Evolutionary conservation across 139 green algal genomes (phyloP).

Genomic region (Tetradesmus lagerheimii): DNA sequence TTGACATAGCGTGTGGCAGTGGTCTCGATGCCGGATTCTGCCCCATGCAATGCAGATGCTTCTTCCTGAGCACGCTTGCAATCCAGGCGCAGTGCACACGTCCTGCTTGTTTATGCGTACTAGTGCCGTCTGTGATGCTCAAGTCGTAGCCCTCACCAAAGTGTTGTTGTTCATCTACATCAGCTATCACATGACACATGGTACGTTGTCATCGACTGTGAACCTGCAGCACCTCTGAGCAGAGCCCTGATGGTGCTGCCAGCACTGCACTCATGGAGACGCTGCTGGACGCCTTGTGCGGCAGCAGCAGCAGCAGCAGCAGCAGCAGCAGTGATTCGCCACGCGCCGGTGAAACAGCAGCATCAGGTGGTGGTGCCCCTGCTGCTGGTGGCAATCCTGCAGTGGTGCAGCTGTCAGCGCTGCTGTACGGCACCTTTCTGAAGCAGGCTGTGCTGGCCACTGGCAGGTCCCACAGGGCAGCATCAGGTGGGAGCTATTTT

Average conservation of each 20-base stretch:
- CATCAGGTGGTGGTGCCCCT: neutral
- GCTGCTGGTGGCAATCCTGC: neutral
- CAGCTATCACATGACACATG: too few species aligned
- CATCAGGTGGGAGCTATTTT: neutral
- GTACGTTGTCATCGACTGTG: neutral
- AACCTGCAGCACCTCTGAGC: conserved; percentile 1
- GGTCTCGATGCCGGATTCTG: too few species aligned
- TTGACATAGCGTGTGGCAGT: too few species aligned
- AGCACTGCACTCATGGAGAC: neutral
- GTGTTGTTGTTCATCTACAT: too few species aligned
- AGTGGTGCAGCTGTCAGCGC: neutral
- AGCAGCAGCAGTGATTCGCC: neutral
- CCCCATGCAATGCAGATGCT: too few species aligned
- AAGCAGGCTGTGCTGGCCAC: conserved; percentile 1
- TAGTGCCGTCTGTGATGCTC: too few species aligned
- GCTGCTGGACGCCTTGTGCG: conserved; percentile 38
- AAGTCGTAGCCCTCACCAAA: too few species aligned
- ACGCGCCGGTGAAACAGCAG: neutral
- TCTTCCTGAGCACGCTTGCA: too few species aligned
- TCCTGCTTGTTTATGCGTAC: too few species aligned
- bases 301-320: conserved; percentile 42
- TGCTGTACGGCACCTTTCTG: conserved; percentile 21
- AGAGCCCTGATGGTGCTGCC: conserved; percentile 11
- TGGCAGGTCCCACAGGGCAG: neutral
- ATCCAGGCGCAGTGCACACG: too few species aligned